A percentile compares a stretch with the other conserved stretches of the same genome.
phyloP scores from a whole-genome alignment of 805 yeast genomes.

The Pichia californica region DNA sequence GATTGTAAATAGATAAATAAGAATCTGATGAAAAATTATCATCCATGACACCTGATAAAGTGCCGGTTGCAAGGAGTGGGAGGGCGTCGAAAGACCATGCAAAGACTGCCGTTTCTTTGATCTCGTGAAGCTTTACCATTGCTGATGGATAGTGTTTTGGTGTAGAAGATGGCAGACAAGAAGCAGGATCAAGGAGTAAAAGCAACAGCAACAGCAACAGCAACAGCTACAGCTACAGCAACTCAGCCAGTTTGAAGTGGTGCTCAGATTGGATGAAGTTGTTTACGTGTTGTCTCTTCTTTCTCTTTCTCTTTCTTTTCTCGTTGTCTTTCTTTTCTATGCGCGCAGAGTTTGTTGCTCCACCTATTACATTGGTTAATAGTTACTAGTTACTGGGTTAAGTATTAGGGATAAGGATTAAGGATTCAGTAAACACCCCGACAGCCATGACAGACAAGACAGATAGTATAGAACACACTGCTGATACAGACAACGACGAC shows the following conservation, averaged over 20 bases:
- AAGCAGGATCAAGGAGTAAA: too few relatives aligned
- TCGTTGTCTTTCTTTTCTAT: neutral
- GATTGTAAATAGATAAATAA: constrained; percentile 72
- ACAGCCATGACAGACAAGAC: too few relatives aligned
- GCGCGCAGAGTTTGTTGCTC: too few relatives aligned
- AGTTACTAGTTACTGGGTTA: too few relatives aligned
- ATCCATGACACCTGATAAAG: constrained; percentile 95
- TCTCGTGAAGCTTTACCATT: constrained; percentile 82
- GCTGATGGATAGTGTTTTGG: neutral
- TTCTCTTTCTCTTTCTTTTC: neutral
- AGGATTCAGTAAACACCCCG: too few relatives aligned
- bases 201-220: too few relatives aligned
- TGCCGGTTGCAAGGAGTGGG: constrained; percentile 83
- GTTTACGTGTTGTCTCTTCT: constrained; percentile 1
- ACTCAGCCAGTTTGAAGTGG: too few relatives aligned
- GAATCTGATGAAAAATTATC: constrained; percentile 77
- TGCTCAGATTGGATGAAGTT: neutral
- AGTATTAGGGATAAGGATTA: too few relatives aligned
- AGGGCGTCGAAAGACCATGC: constrained; percentile 83
- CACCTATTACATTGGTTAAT: too few relatives aligned
- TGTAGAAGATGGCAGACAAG: too few relatives aligned
- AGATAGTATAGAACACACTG: neutral
- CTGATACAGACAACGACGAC: constrained; percentile 9
- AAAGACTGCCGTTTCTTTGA: constrained; percentile 83
- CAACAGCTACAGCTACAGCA: too few relatives aligned